phyloP scores from a whole-genome alignment of 495 filamentous ascomycete species.

The Bryoglossum gracile region DNA sequence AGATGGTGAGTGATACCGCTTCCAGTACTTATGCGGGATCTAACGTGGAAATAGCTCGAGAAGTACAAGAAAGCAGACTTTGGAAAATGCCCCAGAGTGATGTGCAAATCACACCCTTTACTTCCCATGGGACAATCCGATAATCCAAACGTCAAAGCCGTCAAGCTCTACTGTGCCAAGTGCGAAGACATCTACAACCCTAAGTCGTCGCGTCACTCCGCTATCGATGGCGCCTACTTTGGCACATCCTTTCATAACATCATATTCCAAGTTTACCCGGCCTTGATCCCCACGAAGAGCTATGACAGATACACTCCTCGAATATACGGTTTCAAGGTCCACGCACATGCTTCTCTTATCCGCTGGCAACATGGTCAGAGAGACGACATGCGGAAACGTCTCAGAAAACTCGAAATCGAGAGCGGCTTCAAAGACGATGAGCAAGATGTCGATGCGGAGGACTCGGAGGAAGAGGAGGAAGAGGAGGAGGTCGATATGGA shows the following conservation, averaged over 20 bases:
- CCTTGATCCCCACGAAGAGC: constrained; percentile 77
- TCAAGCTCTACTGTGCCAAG: constrained; percentile 92
- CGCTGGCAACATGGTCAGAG: constrained; percentile 83
- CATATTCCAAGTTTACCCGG: constrained; percentile 95
- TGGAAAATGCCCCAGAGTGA: constrained; percentile 93
- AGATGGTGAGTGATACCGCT: constrained; percentile 65
- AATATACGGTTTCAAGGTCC: constrained; percentile 92
- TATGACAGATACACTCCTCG: constrained; percentile 77
- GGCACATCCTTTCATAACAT: constrained; percentile 98
- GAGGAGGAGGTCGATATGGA: constrained; percentile 27
- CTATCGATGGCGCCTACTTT: constrained; percentile 97
- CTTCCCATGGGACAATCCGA: constrained; percentile 92
- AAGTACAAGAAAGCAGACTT: constrained; percentile 99
- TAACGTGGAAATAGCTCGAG: constrained; percentile 57
- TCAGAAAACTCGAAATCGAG: constrained; percentile 52
- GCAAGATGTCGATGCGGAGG: constrained; percentile 36
- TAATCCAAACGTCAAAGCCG: constrained; percentile 71
- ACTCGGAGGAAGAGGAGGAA: constrained; percentile 34
- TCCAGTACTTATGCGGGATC: constrained; percentile 12
- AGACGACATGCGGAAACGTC: constrained; percentile 66
- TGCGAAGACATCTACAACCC: constrained; percentile 99
- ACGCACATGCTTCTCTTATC: constrained; percentile 78
- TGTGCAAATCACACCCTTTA: constrained; percentile 85
- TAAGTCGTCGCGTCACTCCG: constrained; percentile 90
- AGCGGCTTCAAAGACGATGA: constrained; percentile 50